Evolutionary conservation across 2,329 filamentous ascomycete species (phyloP), one percentile per base, ranked within the genome.

Genomic region (Elsinoe arachidis): DNA sequence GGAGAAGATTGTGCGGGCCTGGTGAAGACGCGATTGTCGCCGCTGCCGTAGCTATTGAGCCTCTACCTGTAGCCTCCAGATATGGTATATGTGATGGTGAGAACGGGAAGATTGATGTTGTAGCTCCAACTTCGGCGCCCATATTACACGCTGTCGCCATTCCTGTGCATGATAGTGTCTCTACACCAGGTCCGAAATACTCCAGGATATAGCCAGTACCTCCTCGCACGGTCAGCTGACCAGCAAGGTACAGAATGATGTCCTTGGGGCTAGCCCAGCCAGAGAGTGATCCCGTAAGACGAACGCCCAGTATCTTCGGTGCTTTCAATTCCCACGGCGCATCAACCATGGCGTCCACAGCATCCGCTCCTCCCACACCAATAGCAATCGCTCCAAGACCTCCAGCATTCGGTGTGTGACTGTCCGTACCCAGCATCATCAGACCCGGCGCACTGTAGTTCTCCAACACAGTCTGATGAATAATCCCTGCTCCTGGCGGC

Each of bases 361-460:
- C 93, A 77, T 97, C 93, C 70, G 92, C 93, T 82, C 93, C 92
- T 78, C 93, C 92, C 63, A 96, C 92, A 85, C 91, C 92, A 70
- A 97, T 96, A 60, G 90, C 88, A 68, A 82, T 84, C 86, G 95
- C 95, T 73, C 90, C 91, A 59, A 97, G 86, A 83, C 92, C 92
- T 80, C 92, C 92, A n/a, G 90, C 93, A 69, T 97, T 99, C 43
- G 93, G 93, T 46, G 90, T 96, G 73, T 99, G 93, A 67, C 89
- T 95, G 73, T 99, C 93, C 30, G 93, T 99, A 57, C 93, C 93
- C 39, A 99, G 81, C 90, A 99, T 97, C 91, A 99, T 96, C 65
- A 97, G 75, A 52, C 93, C 93, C 17, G 93, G 93, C n/a, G 92
- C 84, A 34, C 91, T 88, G 70, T 99, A 99, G 75, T 99, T 97